Percentiles rank a stretch among this genome's conserved stretches.
These are phyloP conservation scores for Selaginella tamariscina DNA, from an alignment of 75 land plant species.

Conservation along the genomic window DNA sequence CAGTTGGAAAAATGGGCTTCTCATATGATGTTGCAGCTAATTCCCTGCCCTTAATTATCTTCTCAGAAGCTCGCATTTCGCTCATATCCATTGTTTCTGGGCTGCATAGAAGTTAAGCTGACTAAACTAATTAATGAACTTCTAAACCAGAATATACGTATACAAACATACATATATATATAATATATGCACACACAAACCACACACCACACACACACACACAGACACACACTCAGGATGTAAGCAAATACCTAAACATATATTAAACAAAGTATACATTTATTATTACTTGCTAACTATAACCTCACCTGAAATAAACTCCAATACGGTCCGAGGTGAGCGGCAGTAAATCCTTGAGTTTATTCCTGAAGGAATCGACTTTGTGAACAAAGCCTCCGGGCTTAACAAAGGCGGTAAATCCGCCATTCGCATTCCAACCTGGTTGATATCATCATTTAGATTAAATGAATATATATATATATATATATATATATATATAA, in stretches of 20 bases:
- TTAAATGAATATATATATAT: too few relatives aligned
- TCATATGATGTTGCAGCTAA: background rate
- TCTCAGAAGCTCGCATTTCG: background rate
- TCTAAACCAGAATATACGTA: too few relatives aligned
- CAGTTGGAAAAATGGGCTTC: background rate
- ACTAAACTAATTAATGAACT: too few relatives aligned
- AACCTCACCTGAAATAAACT: slow-evolving; percentile 16
- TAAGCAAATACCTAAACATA: too few relatives aligned
- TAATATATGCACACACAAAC: too few relatives aligned
- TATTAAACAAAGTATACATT: too few relatives aligned
- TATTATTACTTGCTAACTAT: too few relatives aligned
- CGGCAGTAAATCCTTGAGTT: slow-evolving; percentile 6
- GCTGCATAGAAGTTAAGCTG: slow-evolving; percentile 5
- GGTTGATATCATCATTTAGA: too few relatives aligned
- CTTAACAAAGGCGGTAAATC: slow-evolving; percentile 19
- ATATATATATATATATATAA: too few relatives aligned
- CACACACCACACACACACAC: too few relatives aligned
- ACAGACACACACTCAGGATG: too few relatives aligned
- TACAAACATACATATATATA: too few relatives aligned
- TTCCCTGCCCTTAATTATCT: background rate
- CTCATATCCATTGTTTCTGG: slow-evolving; percentile 2
- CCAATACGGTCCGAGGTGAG: slow-evolving; percentile 20
- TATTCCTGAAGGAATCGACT: slow-evolving; percentile 12
- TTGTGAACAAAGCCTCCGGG: slow-evolving; percentile 18
- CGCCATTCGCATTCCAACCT: slow-evolving; percentile 14